phyloP scores from a whole-genome alignment of 306 rosid genomes.

The Neltuma alba region DNA sequence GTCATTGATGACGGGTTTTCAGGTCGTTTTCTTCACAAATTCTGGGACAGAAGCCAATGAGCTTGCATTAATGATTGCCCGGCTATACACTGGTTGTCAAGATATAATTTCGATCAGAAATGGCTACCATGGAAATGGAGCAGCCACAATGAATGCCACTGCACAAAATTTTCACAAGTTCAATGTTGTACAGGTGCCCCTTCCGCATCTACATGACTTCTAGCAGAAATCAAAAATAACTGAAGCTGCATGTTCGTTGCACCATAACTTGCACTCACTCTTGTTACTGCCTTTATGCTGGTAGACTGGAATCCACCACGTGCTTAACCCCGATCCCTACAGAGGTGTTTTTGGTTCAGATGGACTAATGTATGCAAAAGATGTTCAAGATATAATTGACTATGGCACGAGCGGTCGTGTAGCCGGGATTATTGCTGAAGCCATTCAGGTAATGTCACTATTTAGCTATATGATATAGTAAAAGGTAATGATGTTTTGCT shows the following conservation, averaged over 20 bases:
- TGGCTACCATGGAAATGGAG: constrained; percentile 59
- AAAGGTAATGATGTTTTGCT: background rate
- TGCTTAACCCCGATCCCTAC: constrained; percentile 53
- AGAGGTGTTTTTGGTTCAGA: constrained; percentile 53
- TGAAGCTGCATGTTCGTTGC: background rate
- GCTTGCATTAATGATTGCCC: constrained; percentile 52
- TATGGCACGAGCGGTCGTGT: constrained; percentile 52
- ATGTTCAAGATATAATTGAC: constrained; percentile 51
- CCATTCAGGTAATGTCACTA: constrained; percentile 46
- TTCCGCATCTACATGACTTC: constrained; percentile 16
- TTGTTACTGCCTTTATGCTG: constrained; percentile 23
- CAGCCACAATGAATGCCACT: constrained; percentile 49
- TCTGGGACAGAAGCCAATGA: constrained; percentile 62
- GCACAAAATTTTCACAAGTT: constrained; percentile 49
- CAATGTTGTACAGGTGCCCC: constrained; percentile 47
- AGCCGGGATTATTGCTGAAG: constrained; percentile 50
- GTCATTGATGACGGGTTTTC: constrained; percentile 12
- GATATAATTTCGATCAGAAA: constrained; percentile 56
- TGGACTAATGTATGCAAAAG: constrained; percentile 48
- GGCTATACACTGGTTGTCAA: constrained; percentile 47
- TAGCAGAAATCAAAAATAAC: background rate
- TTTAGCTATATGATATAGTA: background rate
- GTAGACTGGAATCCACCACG: constrained; percentile 55
- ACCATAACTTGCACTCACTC: constrained; percentile 6
- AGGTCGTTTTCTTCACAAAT: constrained; percentile 57